Evolutionary conservation across 306 rosid species (phyloP).

Genomic region (Biancaea sappan): DNA sequence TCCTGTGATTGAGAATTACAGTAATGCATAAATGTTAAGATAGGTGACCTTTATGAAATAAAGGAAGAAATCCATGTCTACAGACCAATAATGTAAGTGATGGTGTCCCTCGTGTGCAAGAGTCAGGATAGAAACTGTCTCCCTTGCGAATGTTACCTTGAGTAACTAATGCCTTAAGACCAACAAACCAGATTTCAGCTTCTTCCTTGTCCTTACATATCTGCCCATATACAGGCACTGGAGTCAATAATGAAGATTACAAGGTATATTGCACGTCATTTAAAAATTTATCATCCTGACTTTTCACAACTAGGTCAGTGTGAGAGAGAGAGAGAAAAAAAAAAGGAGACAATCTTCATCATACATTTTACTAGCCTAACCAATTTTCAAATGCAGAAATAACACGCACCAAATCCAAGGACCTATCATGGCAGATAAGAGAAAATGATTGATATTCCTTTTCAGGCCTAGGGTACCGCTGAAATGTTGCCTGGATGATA

Average conservation of each 20-base stretch:
- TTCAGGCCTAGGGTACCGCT: slow-evolving; percentile 92
- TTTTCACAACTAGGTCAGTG: slow-evolving; percentile 6
- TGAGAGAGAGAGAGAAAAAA: slow-evolving; percentile 24
- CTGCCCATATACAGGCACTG: slow-evolving; percentile 54
- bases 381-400: slow-evolving; percentile 16
- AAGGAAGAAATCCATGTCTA: slow-evolving; percentile 35
- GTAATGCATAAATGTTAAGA: slow-evolving; percentile 26
- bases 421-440: slow-evolving; percentile 77
- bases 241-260: slow-evolving; percentile 34
- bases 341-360: slow-evolving; percentile 16
- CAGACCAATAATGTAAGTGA: slow-evolving; percentile 66
- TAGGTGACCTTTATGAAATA: slow-evolving; percentile 31
- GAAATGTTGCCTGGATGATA: slow-evolving; percentile 80
- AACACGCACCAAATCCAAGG: slow-evolving; percentile 89
- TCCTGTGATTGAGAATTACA: slow-evolving; percentile 53
- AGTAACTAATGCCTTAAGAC: slow-evolving; percentile 77
- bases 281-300: slow-evolving; percentile 28
- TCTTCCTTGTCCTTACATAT: slow-evolving; percentile 97
- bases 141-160: slow-evolving; percentile 58
- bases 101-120: slow-evolving; percentile 66
- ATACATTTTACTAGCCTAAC: slow-evolving; percentile 18
- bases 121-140: slow-evolving; percentile 54
- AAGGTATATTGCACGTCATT: slow-evolving; percentile 3
- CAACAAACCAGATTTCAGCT: slow-evolving; percentile 96
- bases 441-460: slow-evolving; percentile 98